Conservation (phyloP, 208 protist genomes). For the Leishmania mexicana region DNA sequence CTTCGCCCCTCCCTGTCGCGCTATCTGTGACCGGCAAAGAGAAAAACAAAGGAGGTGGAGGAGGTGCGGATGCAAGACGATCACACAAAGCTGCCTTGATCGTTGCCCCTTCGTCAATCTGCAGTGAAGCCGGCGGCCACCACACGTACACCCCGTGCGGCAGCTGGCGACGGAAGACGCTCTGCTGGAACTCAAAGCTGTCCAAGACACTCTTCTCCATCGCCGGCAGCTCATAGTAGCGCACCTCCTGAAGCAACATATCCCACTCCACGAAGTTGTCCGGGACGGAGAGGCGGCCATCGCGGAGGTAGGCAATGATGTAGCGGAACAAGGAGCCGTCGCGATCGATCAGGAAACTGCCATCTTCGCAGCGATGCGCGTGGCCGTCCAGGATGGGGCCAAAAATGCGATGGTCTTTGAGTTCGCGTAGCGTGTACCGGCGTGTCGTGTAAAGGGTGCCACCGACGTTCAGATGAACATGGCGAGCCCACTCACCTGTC, state of each 20-base stretch:
- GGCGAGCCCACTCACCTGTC: constrained; percentile 45
- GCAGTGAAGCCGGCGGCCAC: constrained; percentile 31
- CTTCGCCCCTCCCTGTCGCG: not conserved
- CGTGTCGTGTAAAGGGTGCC: constrained; percentile 56
- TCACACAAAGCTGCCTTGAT: not conserved
- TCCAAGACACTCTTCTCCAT: constrained; percentile 43
- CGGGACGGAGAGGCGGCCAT: constrained; percentile 46
- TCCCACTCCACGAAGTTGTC: constrained; percentile 73
- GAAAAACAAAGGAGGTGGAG: not conserved
- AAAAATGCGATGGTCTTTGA: constrained; percentile 50
- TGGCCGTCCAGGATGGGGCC: constrained; percentile 55
- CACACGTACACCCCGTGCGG: constrained; percentile 67
- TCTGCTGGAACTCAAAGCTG: constrained; percentile 67
- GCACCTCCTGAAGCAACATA: constrained; percentile 55
- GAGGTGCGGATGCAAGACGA: not conserved
- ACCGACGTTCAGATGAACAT: constrained; percentile 67
- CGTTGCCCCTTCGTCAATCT: not conserved
- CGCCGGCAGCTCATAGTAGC: constrained; percentile 45
- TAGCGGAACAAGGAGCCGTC: constrained; percentile 68
- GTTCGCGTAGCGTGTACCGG: constrained; percentile 35
- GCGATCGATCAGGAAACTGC: constrained; percentile 67
- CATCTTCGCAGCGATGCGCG: constrained; percentile 46
- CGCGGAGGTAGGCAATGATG: constrained; percentile 65
- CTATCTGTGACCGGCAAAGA: not conserved
- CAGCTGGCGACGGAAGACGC: constrained; percentile 53